A percentile compares a stretch with the other conserved stretches of the same genome.
These are phyloP conservation scores for Trametes sp. DNA, from an alignment of 1,284 basidiomycete genomes.

Conservation along the genomic window DNA sequence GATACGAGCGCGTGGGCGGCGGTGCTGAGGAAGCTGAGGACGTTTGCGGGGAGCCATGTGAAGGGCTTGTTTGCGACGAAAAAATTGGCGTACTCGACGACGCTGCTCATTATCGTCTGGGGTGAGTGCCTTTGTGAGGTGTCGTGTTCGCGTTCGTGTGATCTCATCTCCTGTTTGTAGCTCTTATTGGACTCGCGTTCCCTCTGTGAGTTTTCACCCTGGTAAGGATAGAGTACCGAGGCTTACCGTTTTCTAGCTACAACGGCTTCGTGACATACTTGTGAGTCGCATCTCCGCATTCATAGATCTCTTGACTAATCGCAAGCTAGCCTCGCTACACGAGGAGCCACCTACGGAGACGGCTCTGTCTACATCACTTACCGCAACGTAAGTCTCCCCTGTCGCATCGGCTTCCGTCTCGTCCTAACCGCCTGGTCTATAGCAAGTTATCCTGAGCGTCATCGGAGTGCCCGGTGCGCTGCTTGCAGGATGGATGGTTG, in stretches of 20 bases:
- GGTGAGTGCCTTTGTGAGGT: too few relatives aligned
- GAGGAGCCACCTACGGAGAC: slow-evolving; percentile 70
- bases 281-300: slow-evolving; percentile 44
- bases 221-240: too few relatives aligned
- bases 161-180: slow-evolving; percentile 42
- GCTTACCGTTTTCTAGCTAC: slow-evolving; percentile 50
- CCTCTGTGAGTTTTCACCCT: slow-evolving; percentile 60
- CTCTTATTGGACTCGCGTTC: slow-evolving; percentile 77
- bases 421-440: neutral
- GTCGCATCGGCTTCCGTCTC: neutral
- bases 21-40: slow-evolving; percentile 49
- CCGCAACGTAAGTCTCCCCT: slow-evolving; percentile 59
- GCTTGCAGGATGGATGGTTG: slow-evolving; percentile 65
- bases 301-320: neutral
- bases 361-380: slow-evolving; percentile 70
- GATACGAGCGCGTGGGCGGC: slow-evolving; percentile 47
- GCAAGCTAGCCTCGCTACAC: slow-evolving; percentile 54
- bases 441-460: slow-evolving; percentile 74
- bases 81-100: slow-evolving; percentile 69
- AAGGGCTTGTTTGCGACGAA: slow-evolving; percentile 67
- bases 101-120: slow-evolving; percentile 64
- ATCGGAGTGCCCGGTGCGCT: slow-evolving; percentile 75
- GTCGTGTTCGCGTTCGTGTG: neutral
- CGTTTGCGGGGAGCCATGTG: slow-evolving; percentile 56
- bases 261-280: slow-evolving; percentile 72